A percentile compares a stretch with the other conserved stretches of the same genome.
phyloP scores from a whole-genome alignment of 352 stramenopile species.

The Phytophthora crassamura region DNA sequence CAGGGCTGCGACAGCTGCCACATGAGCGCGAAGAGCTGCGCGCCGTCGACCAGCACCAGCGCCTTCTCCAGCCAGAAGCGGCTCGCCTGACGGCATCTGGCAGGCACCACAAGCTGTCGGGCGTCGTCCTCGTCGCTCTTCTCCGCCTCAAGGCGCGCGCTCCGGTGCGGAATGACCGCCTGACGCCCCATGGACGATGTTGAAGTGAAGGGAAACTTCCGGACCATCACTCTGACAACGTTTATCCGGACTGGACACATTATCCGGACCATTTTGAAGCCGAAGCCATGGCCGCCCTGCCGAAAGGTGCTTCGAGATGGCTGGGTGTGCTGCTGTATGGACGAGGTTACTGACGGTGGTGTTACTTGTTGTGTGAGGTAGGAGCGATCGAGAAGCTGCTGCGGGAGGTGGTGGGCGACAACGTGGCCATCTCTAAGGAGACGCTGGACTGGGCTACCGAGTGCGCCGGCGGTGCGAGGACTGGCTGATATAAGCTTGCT shows the following conservation, averaged over 20 bases:
- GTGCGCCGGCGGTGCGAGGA: constrained; percentile 48
- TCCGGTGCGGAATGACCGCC: constrained; percentile 29
- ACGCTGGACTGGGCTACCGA: constrained; percentile 73
- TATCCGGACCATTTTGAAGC: too few species aligned
- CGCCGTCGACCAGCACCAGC: constrained; percentile 46
- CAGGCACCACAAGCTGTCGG: constrained; percentile 6
- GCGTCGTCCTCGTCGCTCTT: constrained; percentile 3
- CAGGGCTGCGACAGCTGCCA: constrained; percentile 84
- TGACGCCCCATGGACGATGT: constrained; percentile 28
- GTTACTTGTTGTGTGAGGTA: constrained; percentile 9
- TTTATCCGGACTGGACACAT: too few species aligned
- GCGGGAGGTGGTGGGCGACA: constrained; percentile 58
- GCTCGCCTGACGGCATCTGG: constrained; percentile 37
- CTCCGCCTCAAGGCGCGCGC: not conserved
- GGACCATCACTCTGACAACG: constrained; percentile 23
- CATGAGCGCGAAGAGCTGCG: constrained; percentile 73
- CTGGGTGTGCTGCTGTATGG: not conserved
- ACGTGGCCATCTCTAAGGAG: constrained; percentile 67
- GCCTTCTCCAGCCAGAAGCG: constrained; percentile 74
- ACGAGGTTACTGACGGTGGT: not conserved
- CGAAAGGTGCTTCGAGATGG: constrained; percentile 23
- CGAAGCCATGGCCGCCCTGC: constrained; percentile 4
- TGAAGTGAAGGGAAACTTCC: constrained; percentile 29
- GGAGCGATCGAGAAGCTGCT: constrained; percentile 50
- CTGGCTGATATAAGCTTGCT: not conserved